Evolutionary conservation across 306 rosid species (phyloP).

Genomic region (Castanea sativa): DNA sequence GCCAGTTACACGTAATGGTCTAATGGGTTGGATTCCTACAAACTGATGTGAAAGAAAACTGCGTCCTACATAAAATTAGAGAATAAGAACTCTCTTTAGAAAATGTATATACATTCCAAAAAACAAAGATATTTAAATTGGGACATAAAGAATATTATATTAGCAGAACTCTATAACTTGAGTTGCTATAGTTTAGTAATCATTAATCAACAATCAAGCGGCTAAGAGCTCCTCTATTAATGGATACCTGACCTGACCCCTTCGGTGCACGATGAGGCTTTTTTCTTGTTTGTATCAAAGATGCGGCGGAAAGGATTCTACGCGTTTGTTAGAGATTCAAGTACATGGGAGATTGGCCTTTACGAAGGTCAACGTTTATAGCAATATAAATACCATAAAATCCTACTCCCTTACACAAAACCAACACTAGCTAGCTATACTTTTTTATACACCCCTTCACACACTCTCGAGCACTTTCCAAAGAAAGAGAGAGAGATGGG

Average conservation of each 20-base stretch:
- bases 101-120: too few relatives aligned
- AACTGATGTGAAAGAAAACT: too few relatives aligned
- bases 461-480: neutral
- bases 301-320: constrained; percentile 58
- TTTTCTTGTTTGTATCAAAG: constrained; percentile 16
- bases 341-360: constrained; percentile 32
- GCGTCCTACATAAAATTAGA: too few relatives aligned
- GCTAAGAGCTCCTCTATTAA: neutral
- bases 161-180: neutral
- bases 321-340: neutral
- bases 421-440: neutral
- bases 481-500: constrained; percentile 17
- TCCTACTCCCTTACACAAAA: neutral
- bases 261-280: constrained; percentile 54
- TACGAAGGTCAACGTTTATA: constrained; percentile 42
- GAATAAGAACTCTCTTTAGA: neutral
- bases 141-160: too few relatives aligned
- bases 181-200: too few relatives aligned
- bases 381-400: constrained; percentile 41
- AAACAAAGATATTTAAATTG: too few relatives aligned
- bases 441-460: neutral
- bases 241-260: constrained; percentile 46
- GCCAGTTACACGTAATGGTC: too few relatives aligned
- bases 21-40: too few relatives aligned
- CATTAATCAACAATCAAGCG: neutral